Base-by-base conservation (phyloP, 2,329 filamentous ascomycete species). In the Lasiodiplodia sp. region DNA sequence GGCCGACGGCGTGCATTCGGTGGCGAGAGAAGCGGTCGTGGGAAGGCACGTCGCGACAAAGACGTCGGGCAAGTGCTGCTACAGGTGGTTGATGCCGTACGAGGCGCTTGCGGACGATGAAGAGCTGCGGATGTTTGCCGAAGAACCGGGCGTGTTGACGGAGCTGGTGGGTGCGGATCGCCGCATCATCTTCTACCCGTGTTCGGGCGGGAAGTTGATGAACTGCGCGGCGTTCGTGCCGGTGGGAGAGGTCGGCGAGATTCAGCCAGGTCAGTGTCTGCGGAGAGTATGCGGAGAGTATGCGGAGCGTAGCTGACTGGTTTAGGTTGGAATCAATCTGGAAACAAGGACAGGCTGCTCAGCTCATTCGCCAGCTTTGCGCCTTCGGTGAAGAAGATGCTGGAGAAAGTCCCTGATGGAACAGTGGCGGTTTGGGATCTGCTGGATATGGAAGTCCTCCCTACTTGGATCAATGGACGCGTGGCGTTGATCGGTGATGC, bases 401-500 rank as follows among this genome's bases (percentile, higher is more conserved):
- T 83, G 47, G 70, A 75, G n/a, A 80, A 81, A 72, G 81, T 79
- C 5, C 75, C 80, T 38, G 73, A 75, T 56, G 74, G 77, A 12
- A 25, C 25, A n/a, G 55, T 81, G 62, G 80, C 79, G 66, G 76
- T 79, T 3, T 79, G 78, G 78, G 76, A 77, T 65, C 67, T 79
- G 57, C 53, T 78, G 47, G 67, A 92, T 71, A 89, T 91, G 86
- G 83, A 86, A 2, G 78, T 82, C 1, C 76, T 92, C 18, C 82
- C 85, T 0, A 82, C 78, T 0, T 92, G 88, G 86, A 79, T 82
- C 0, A 83, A 85, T 3, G 85, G 78, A 0, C 83, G 81, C 5
- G 75, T 91, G 21, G 88, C 84, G 1, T 75, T 91, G 0, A 76
- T 92, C 0, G 90, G 90, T 0, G 90, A 92, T 74, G 88, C 90